These are phyloP conservation scores for Arabidopsis arenosa DNA, from an alignment of 345 rosid species.

Conservation along the genomic window DNA sequence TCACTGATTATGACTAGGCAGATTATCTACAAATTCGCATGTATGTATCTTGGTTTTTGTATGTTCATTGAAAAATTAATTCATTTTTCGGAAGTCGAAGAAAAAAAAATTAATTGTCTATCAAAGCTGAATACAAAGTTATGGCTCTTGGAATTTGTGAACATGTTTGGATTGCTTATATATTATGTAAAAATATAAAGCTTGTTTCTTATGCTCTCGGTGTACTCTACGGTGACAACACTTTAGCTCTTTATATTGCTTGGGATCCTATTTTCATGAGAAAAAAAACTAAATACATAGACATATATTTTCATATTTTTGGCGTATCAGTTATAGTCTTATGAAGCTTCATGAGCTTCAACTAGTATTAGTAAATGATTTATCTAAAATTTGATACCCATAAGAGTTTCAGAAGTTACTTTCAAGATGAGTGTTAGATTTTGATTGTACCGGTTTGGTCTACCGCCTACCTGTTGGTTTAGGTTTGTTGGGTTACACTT, in stretches of 20 bases:
- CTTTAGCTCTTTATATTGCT: background rate
- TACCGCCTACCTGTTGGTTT: no score
- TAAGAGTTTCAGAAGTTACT: no score
- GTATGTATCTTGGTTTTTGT: background rate
- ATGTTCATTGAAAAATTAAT: background rate
- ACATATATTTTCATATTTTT: background rate
- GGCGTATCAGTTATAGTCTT: background rate
- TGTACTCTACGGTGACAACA: background rate
- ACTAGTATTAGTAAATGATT: no score
- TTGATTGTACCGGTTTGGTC: no score
- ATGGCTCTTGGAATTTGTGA: background rate
- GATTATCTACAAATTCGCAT: background rate
- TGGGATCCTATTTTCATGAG: background rate
- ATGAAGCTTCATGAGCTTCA: background rate
- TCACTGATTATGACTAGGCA: background rate
- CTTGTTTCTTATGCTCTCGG: background rate
- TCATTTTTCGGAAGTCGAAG: background rate
- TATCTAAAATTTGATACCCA: no score
- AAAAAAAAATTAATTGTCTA: no score
- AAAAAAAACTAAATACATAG: no score
- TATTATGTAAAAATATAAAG: background rate
- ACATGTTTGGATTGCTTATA: background rate
- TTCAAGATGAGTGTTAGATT: no score
- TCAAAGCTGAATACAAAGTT: background rate
- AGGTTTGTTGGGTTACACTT: no score